phyloP scores from a whole-genome alignment of 345 rosid genomes.

The Streptanthus diversifolius region DNA sequence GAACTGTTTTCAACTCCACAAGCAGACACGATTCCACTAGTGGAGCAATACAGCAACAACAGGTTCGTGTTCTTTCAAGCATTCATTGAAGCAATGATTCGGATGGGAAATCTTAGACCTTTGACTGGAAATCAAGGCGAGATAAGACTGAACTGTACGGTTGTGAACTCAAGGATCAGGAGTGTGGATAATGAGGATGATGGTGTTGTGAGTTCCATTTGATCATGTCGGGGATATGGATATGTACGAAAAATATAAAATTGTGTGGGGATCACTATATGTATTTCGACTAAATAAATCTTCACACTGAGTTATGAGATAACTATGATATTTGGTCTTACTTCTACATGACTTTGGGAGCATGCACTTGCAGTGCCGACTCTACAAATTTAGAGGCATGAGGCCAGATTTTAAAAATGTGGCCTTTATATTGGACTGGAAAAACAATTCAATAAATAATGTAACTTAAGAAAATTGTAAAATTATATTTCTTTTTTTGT shows the following conservation, averaged over 20 bases:
- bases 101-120: constrained; percentile 49
- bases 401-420: too few relatives aligned
- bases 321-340: neutral
- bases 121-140: constrained; percentile 44
- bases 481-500: too few relatives aligned
- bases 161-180: constrained; percentile 22
- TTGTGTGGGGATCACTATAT: neutral
- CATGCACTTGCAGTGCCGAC: too few relatives aligned
- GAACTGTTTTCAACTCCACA: constrained; percentile 33
- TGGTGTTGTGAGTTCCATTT: constrained; percentile 30
- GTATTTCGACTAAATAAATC: constrained; percentile 17
- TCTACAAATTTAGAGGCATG: too few relatives aligned
- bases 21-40: constrained; percentile 29
- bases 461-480: too few relatives aligned
- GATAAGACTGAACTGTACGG: constrained; percentile 44
- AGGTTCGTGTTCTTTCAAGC: constrained; percentile 41
- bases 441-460: too few relatives aligned
- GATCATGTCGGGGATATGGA: neutral
- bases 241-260: constrained; percentile 19
- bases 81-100: constrained; percentile 46
- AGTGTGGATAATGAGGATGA: constrained; percentile 7
- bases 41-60: constrained; percentile 23
- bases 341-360: too few relatives aligned
- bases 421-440: too few relatives aligned
- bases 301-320: constrained; percentile 1